These are phyloP conservation scores for Citeromyces hawaiiensis DNA, from an alignment of 1,139 yeast species.

Conservation along the genomic window DNA sequence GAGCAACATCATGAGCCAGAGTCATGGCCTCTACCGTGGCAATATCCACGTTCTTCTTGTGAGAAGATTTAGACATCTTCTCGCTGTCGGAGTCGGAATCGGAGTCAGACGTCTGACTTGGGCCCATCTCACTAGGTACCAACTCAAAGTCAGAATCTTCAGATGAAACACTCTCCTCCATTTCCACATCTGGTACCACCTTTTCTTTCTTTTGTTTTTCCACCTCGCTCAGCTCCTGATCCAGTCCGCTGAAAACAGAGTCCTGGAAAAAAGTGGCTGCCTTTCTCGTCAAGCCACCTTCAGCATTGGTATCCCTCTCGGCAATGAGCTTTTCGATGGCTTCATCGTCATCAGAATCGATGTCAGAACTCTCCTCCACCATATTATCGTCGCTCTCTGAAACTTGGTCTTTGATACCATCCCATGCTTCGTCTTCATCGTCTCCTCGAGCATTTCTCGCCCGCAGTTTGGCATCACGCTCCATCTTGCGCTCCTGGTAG, in stretches of 20 bases:
- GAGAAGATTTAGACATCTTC: conserved; percentile 27
- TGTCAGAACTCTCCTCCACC: conserved; percentile 25
- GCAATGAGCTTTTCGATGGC: conserved; percentile 52
- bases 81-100: conserved; percentile 33
- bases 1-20: conserved; percentile 87
- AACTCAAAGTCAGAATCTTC: conserved; percentile 44
- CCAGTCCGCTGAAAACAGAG: conserved; percentile 56
- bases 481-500: conserved; percentile 63
- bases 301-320: conserved; percentile 30
- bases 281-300: conserved; percentile 44
- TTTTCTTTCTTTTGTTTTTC: conserved; percentile 8
- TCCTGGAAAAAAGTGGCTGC: conserved; percentile 75
- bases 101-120: conserved; percentile 26
- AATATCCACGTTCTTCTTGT: conserved; percentile 57
- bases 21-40: conserved; percentile 98
- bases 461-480: conserved; percentile 63
- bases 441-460: conserved; percentile 79
- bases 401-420: conserved; percentile 40
- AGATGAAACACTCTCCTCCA: conserved; percentile 16
- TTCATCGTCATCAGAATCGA: conserved; percentile 62
- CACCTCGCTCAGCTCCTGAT: conserved; percentile 11
- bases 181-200: conserved; percentile 9
- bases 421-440: conserved; percentile 76
- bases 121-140: conserved; percentile 26
- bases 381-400: conserved; percentile 29